Percentiles rank a stretch among this genome's conserved stretches.
Evolutionary conservation across 179 eudicot species (phyloP).

Genomic region (Silene noctiflora): DNA sequence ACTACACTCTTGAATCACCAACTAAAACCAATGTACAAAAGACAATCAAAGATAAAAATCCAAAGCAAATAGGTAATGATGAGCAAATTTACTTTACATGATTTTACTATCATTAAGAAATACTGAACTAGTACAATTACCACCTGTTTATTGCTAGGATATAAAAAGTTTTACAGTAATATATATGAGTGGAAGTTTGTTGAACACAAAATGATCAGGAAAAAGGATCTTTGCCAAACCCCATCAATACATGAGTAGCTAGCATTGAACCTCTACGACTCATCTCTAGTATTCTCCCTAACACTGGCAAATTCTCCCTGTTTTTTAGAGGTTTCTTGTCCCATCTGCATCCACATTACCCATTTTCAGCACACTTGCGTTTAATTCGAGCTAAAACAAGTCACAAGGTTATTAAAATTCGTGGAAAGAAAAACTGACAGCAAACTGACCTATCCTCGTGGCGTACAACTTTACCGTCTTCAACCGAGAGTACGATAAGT

Average conservation of each 20-base stretch:
- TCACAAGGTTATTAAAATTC: background rate
- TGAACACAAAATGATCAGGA: background rate
- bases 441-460: conserved; percentile 71
- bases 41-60: too few species aligned
- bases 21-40: too few species aligned
- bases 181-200: background rate
- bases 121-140: too few species aligned
- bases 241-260: conserved; percentile 73
- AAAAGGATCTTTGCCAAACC: conserved; percentile 73
- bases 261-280: conserved; percentile 68
- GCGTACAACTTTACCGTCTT: conserved; percentile 64
- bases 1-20: too few species aligned
- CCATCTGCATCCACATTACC: conserved; percentile 46
- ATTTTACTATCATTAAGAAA: too few species aligned
- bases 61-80: too few species aligned
- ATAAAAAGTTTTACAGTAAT: too few species aligned
- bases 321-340: conserved; percentile 70
- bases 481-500: conserved; percentile 55
- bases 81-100: too few species aligned
- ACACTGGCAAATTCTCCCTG: conserved; percentile 52
- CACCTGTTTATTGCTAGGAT: too few species aligned
- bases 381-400: background rate
- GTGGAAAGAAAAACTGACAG: background rate
- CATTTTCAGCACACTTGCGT: too few species aligned
- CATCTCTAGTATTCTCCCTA: conserved; percentile 50